These are phyloP conservation scores for Pisolithus albus DNA, from an alignment of 768 basidiomycete genomes.

Conservation along the genomic window DNA sequence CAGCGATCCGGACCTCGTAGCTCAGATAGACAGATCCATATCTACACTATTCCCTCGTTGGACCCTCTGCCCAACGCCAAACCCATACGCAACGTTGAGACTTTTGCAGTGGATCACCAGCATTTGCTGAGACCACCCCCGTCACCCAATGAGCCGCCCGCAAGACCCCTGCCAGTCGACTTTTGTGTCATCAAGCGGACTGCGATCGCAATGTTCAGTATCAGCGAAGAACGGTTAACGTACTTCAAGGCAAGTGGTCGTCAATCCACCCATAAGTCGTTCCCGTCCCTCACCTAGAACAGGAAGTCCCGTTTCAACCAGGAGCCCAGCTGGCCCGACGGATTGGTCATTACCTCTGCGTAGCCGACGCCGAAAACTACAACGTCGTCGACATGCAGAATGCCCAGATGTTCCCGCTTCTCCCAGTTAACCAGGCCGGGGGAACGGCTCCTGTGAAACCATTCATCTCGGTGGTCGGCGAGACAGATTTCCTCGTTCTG, in stretches of 20 bases:
- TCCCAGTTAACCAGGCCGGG: constrained; percentile 71
- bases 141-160: constrained; percentile 31
- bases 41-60: constrained; percentile 76
- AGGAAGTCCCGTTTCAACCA: constrained; percentile 69
- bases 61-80: constrained; percentile 64
- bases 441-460: constrained; percentile 48
- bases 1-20: constrained; percentile 1
- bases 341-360: constrained; percentile 55
- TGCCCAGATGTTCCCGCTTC: constrained; percentile 60
- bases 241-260: constrained; percentile 47
- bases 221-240: constrained; percentile 54
- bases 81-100: constrained; percentile 72
- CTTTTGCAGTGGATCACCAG: constrained; percentile 77
- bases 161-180: constrained; percentile 48
- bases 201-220: constrained; percentile 54
- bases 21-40: constrained; percentile 59
- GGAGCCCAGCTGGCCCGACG: constrained; percentile 57
- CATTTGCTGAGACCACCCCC: constrained; percentile 50
- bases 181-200: constrained; percentile 69
- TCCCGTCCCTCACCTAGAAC: not conserved
- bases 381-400: constrained; percentile 73
- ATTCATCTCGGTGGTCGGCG: constrained; percentile 65
- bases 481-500: constrained; percentile 78
- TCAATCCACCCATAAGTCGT: not conserved
- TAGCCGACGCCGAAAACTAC: constrained; percentile 70